phyloP scores from a whole-genome alignment of 2,329 filamentous ascomycete species.

The Lachnellula arida region DNA sequence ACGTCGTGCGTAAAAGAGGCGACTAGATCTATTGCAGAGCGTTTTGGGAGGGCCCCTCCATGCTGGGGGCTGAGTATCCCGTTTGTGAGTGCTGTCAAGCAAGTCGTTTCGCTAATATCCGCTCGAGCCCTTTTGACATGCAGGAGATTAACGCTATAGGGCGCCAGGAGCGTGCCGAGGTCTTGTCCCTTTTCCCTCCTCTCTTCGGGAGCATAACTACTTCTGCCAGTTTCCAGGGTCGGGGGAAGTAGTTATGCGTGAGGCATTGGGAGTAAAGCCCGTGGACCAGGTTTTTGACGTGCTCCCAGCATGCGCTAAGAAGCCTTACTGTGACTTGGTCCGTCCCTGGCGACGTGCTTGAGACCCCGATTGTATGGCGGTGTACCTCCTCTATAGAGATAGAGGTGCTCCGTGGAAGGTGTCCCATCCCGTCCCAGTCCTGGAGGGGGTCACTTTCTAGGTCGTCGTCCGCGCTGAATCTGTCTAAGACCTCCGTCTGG shows the following conservation, averaged over 20 bases:
- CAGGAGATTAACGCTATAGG: not conserved
- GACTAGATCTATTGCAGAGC: not conserved
- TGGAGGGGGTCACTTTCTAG: too few species aligned
- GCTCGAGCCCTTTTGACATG: not conserved
- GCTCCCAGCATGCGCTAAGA: too few species aligned
- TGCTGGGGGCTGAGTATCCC: not conserved
- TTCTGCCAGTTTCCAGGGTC: not conserved
- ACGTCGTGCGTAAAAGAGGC: not conserved
- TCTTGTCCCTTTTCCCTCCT: not conserved
- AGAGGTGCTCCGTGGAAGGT: too few species aligned
- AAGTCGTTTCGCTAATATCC: not conserved
- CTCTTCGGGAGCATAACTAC: not conserved
- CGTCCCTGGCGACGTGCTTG: too few species aligned
- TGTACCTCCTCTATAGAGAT: too few species aligned
- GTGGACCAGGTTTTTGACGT: too few species aligned
- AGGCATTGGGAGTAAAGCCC: too few species aligned
- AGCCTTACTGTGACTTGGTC: too few species aligned
- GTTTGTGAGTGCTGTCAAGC: not conserved
- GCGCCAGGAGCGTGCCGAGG: not conserved
- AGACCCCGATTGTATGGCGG: too few species aligned
- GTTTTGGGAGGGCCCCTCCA: not conserved
- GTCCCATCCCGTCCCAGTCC: too few species aligned
- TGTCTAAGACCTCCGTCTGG: too few species aligned
- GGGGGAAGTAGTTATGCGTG: not conserved
- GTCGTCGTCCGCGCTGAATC: too few species aligned